Base-by-base conservation (phyloP, 2,329 filamentous ascomycete genomes). In the Cercospora nicotianae region DNA sequence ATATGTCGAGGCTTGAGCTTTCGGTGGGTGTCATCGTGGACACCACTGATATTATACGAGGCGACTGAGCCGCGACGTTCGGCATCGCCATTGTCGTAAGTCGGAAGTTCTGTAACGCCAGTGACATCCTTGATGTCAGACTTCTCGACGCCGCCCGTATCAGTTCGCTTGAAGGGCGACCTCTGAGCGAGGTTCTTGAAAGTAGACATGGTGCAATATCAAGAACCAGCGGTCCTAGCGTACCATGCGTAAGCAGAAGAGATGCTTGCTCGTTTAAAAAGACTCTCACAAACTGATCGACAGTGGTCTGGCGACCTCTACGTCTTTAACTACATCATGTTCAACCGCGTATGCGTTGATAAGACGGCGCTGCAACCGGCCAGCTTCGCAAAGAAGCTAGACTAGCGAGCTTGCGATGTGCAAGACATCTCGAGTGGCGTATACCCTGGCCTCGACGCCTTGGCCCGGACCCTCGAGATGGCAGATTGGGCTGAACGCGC, bases 1-100 rank as follows among this genome's bases (percentile, higher is more conserved):
- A 83, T 83, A 67, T 83, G 82, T 58, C 82, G 77, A 62, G 81
- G 80, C 70, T 75, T 76, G 63, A 83, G 76, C 71, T 79, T 83
- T 39, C 82, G 77, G 65, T 83, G 81, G 7, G 82, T 83, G 12
- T 73, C 67, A 61, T 76, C 75, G 39, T 68, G 71, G 7, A 75
- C 10, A n/a, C 73, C 73, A 36, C 63, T 70, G 51, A 70, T 63
- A 39, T 71, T 72, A 61, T 71, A 69, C 16, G 70, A 72, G 33
- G 68, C 69, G 39, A 66, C 67, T n/a, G 72, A 72, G 13, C 65
- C 69, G n/a, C 72, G 66, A 51, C 72, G 68, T 64, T 74, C 72
- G 28, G 69, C 68, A 58, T 70, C 72, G 39, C 67, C 62, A 51
- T 58, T 60, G 18, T 64, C 65, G 45, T 72, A 72, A 18, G 51